Conservation (phyloP, 495 filamentous ascomycete genomes). For the Pyrenopolyporus hunteri region DNA sequence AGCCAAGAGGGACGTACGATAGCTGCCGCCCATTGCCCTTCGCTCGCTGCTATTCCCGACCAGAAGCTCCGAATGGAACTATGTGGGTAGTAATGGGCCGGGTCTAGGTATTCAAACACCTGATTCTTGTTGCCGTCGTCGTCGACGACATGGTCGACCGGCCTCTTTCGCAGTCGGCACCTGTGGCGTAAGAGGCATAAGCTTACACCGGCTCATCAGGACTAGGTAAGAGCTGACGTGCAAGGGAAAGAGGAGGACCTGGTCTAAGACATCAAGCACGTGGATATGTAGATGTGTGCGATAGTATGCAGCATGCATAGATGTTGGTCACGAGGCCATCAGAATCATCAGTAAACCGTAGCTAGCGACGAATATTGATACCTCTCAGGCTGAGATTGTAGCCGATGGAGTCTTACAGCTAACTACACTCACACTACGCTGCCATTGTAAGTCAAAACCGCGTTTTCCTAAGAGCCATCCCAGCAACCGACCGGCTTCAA, state of each 20-base stretch:
- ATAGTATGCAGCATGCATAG: slow-evolving; percentile 10
- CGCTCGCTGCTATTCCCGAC: slow-evolving; percentile 14
- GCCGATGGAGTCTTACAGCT: background rate
- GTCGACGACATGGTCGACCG: slow-evolving; percentile 4
- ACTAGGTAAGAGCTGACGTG: slow-evolving; percentile 2
- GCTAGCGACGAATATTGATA: background rate
- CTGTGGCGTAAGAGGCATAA: background rate
- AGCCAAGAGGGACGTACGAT: slow-evolving; percentile 12
- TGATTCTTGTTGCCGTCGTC: slow-evolving; percentile 3
- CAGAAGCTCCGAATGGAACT: slow-evolving; percentile 22
- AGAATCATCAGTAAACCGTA: slow-evolving; percentile 3
- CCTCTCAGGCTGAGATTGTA: background rate
- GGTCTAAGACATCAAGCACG: background rate
- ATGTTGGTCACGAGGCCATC: background rate
- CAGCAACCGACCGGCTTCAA: background rate
- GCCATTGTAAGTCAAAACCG: background rate
- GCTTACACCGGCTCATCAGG: slow-evolving; percentile 2
- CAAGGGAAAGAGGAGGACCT: background rate
- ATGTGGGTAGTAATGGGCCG: slow-evolving; percentile 23
- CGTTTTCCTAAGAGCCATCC: background rate
- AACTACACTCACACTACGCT: background rate
- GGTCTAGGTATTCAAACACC: background rate
- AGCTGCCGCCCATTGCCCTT: background rate
- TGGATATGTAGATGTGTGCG: background rate
- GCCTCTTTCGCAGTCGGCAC: slow-evolving; percentile 6